Evolutionary conservation across 1,139 yeast species (phyloP), one percentile per base, ranked within the genome.

Genomic region (Debaryomyces subglobosus): DNA sequence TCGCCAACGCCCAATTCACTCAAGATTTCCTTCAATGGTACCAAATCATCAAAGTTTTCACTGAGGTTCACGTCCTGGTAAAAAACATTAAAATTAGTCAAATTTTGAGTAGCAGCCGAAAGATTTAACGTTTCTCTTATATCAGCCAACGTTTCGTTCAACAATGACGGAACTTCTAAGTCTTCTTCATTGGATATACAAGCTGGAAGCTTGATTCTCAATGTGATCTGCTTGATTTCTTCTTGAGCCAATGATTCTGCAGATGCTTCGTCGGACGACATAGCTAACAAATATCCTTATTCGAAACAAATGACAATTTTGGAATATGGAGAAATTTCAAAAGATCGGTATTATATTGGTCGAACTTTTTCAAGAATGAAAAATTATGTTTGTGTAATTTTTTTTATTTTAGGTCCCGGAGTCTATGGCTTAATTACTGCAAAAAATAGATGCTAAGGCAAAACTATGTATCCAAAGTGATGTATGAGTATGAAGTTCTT

Each of bases 41-140:
- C 47, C 39, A 72, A 63, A 27, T 71, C 78, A 47, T 74, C 74
- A 48, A 67, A 67, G 2, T 49, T 40, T 20, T 63, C 63, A 20
- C 65, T 65, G 20, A 83, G 58, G 44, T 67, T 58, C 37, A 63
- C 50, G 15, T 73, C 78, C n/a, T 71, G 64, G 48, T 65, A 62
- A 45, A 58, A 62, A 27, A 89, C 69, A 6, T 77, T 69, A 61
- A 82, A 89, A 58, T 82, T 79, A 34, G 95, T 85, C 59, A 79
- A 76, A 49, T 82, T 85, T 57, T 78, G 77, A 39, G 85, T 78
- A 27, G 74, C 72, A 12, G 86, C 82, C 32, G 82, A 65, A 24
- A 82, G 71, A 27, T 78, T 70, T 48, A 89, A 68, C 21, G 86
- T 77, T 61, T 82, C 84, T 55, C 72, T 78, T 49, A 89, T 74